phyloP scores from a whole-genome alignment of 306 rosid genomes.

The Vicia sativa region DNA sequence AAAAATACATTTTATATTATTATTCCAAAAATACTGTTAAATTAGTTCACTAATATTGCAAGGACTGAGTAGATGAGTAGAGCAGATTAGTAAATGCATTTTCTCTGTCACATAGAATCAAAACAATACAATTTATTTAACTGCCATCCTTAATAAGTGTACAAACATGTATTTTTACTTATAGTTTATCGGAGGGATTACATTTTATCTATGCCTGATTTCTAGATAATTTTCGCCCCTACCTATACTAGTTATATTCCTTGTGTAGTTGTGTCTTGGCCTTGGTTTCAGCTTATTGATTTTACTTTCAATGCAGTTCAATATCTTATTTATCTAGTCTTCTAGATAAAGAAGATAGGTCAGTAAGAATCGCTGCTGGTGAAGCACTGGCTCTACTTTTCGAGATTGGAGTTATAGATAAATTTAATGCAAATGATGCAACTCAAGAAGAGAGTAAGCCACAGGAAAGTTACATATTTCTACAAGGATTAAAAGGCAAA shows the following conservation, averaged over 20 bases:
- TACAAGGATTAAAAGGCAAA: constrained; percentile 83
- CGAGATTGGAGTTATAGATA: constrained; percentile 73
- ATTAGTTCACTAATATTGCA: not conserved
- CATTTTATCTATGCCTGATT: not conserved
- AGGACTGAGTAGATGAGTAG: not conserved
- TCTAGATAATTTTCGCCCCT: not conserved
- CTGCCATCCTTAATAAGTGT: not conserved
- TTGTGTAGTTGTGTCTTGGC: not conserved
- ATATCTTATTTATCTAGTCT: constrained; percentile 74
- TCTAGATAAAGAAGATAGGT: constrained; percentile 89
- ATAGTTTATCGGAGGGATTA: not conserved
- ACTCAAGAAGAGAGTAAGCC: constrained; percentile 57
- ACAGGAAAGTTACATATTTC: constrained; percentile 54
- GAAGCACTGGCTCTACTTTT: constrained; percentile 90
- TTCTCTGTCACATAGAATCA: not conserved
- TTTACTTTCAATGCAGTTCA: constrained; percentile 59
- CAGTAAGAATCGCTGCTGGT: constrained; percentile 92
- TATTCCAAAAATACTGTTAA: too few relatives aligned
- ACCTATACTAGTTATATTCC: not conserved
- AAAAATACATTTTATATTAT: too few relatives aligned
- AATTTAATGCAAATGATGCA: constrained; percentile 49
- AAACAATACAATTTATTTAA: not conserved
- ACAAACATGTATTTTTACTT: not conserved
- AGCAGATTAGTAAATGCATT: not conserved
- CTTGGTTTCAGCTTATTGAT: constrained; percentile 5